Base-by-base conservation (phyloP, 2,329 filamentous ascomycete genomes). In the Colletotrichum tabaci region DNA sequence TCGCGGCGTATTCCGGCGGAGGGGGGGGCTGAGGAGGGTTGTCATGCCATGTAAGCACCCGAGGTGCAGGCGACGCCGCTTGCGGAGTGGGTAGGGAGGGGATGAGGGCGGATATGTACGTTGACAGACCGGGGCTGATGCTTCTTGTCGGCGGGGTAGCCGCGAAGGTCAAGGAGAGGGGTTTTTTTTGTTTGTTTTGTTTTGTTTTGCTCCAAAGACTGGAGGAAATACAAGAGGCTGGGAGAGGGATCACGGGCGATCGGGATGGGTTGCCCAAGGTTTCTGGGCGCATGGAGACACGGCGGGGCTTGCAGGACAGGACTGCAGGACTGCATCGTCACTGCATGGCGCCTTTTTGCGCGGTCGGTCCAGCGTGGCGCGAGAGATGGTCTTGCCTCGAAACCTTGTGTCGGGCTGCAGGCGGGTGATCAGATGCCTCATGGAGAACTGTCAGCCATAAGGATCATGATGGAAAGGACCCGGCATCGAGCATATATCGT, bases 1-100 rank as follows among this genome's bases (percentile, higher is more conserved):
- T 47, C 21, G 30, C 57, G 5, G n/a, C 18, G 7, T 21, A 21
- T 21, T 49, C 50, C 16, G 8, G 13, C 8, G 50, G 12, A 61
- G 42, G 57, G 9, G 9, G 42, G 57, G 16, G 57, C 23, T 23
- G 57, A 10, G 57, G 42, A 9, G 8, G 30, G 30, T 35, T 16
- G 23, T 46, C 42, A 38, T 35, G 42, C n/a, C 42, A 47, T 61
- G 18, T 47, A 61, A 23, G 57, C 57, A 47, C n/a, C 57, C 50
- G 26, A 47, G 57, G 42, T 47, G 57, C 57, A 47, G 26, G 58
- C 40, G 42, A 67, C 49, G 42, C 23, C 57, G 42, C 44, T 47
- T 61, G 26, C 57, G 42, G 26, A n/a, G 40, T n/a, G 18, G 10
- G 16, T n/a, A 10, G 1, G 30, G 18, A 21, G 38, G 55, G 55